Percentiles rank a stretch among this genome's conserved stretches.
phyloP scores from a whole-genome alignment of 139 green algal species.

The Chlamydomonas incerta region DNA sequence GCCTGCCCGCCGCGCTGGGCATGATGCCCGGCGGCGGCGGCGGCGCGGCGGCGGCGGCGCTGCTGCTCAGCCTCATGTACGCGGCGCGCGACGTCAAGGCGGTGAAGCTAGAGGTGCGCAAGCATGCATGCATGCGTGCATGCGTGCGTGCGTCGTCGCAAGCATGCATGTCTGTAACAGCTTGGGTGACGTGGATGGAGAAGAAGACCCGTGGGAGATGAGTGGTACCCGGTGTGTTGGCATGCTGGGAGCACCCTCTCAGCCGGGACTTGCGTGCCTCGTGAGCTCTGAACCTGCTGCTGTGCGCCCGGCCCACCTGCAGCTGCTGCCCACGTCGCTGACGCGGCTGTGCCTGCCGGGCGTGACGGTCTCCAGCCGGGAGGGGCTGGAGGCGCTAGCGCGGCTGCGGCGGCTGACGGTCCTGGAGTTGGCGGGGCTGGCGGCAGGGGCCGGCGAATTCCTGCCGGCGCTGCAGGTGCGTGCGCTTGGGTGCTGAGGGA shows the following conservation, averaged over 20 bases:
- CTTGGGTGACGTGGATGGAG: too few species aligned
- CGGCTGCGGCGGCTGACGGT: not conserved
- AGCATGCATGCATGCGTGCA: not conserved
- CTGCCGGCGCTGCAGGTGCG: not conserved
- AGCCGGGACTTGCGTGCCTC: too few species aligned
- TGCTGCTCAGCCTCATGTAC: constrained; percentile 28
- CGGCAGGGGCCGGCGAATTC: too few species aligned
- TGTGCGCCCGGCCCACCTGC: too few species aligned
- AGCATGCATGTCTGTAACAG: too few species aligned
- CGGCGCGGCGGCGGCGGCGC: not conserved
- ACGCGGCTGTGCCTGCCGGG: constrained; percentile 16
- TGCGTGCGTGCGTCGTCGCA: too few species aligned
- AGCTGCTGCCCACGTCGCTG: not conserved
- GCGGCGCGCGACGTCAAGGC: not conserved
- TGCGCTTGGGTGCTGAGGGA: not conserved
- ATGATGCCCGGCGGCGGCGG: constrained; percentile 5
- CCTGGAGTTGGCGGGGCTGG: not conserved
- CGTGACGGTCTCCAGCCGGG: not conserved
- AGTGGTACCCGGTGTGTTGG: too few species aligned
- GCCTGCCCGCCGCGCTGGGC: not conserved
- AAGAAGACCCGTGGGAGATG: too few species aligned
- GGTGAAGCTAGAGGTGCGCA: not conserved
- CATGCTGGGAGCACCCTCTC: too few species aligned
- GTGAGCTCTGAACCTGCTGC: too few species aligned
- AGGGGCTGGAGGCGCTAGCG: not conserved